Percentiles rank a stretch among this genome's conserved stretches.
Conservation (phyloP, 352 stramenopile genomes). For the Phytophthora capsici region DNA sequence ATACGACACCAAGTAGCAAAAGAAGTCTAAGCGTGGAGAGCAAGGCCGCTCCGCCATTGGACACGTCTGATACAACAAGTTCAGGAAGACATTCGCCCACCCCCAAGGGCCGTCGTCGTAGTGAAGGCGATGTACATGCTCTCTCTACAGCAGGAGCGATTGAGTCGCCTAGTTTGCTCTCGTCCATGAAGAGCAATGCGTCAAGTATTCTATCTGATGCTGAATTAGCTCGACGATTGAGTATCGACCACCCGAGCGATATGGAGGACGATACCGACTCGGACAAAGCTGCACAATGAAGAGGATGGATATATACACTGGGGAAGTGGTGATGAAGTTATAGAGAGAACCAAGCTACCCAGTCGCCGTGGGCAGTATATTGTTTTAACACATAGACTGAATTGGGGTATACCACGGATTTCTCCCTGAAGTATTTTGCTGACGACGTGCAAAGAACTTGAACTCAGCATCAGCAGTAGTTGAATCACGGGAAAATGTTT, state of each 20-base stretch:
- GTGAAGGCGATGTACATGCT: conserved; percentile 29
- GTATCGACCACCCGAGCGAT: conserved; percentile 49
- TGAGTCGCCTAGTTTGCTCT: conserved; percentile 26
- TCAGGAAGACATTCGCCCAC: conserved; percentile 18
- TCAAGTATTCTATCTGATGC: conserved; percentile 63
- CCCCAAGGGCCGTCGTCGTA: conserved; percentile 28
- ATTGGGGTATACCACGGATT: no score
- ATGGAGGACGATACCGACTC: conserved; percentile 40
- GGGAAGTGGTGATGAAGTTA: background rate
- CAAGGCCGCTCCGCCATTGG: conserved; percentile 12
- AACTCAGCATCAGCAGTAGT: no score
- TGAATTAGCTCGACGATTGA: conserved; percentile 58
- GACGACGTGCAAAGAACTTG: no score
- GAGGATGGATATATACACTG: background rate
- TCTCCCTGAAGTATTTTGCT: no score
- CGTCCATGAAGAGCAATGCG: conserved; percentile 48
- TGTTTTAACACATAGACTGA: no score
- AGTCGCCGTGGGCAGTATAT: no score
- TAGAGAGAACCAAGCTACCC: background rate
- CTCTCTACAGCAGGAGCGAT: conserved; percentile 7
- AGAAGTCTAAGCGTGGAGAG: conserved; percentile 5
- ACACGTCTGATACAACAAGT: conserved; percentile 10
- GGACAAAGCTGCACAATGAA: conserved; percentile 25
- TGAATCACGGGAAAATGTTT: no score
- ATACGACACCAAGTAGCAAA: conserved; percentile 9